Evolutionary conservation across 1,139 yeast species (phyloP).

Genomic region (Kodamaea anthophila): DNA sequence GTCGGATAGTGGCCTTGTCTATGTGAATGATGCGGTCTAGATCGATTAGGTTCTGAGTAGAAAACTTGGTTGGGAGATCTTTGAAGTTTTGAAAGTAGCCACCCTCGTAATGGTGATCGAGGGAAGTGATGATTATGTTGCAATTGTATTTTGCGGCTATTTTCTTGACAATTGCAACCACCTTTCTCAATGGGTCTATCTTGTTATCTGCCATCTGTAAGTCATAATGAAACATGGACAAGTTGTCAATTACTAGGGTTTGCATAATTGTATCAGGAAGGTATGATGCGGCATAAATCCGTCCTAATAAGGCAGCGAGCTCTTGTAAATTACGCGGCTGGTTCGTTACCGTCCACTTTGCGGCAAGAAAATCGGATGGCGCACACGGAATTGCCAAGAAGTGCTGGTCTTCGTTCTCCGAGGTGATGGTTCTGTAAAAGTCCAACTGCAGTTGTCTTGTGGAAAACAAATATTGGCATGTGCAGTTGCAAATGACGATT

Average conservation of each 20-base stretch:
- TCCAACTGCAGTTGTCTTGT: conserved; percentile 4
- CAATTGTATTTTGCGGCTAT: conserved; percentile 20
- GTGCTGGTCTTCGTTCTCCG: background rate
- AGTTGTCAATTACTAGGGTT: conserved; percentile 20
- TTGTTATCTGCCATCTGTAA: conserved; percentile 14
- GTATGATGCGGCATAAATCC: conserved; percentile 1
- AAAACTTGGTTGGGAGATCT: conserved; percentile 1
- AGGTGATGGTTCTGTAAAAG: conserved; percentile 3
- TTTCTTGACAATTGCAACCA: conserved; percentile 12
- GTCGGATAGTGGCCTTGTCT: too few relatives aligned
- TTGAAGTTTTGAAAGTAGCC: conserved; percentile 16
- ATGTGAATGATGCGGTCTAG: conserved; percentile 2
- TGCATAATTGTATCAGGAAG: conserved; percentile 10
- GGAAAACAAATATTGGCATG: conserved; percentile 9
- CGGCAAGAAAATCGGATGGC: background rate
- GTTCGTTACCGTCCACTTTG: conserved; percentile 2
- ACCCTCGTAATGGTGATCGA: conserved; percentile 26
- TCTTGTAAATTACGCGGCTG: conserved; percentile 1
- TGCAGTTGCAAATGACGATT: conserved; percentile 3
- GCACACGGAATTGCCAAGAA: conserved; percentile 4
- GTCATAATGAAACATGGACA: conserved; percentile 32
- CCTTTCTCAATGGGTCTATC: background rate
- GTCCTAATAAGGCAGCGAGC: background rate
- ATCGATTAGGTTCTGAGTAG: conserved; percentile 3
- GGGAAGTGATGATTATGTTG: conserved; percentile 28